Evolutionary conservation across 2,329 filamentous ascomycete species (phyloP), one percentile per base, ranked within the genome.

Genomic region (Ascochyta pisi): DNA sequence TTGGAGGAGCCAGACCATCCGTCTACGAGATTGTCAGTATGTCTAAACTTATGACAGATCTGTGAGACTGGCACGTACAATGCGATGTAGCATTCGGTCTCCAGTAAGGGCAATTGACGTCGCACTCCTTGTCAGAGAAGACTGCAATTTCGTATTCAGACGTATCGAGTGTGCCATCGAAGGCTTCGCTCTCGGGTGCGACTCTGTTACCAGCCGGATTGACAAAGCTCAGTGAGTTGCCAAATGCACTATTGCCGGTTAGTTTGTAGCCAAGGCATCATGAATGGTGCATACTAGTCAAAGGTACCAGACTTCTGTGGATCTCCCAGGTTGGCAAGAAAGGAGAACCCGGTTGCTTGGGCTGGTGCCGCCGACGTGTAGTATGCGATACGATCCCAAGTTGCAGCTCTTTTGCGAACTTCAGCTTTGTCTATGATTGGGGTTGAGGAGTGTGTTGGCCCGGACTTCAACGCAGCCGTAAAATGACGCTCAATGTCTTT

Each of bases 1-100:
- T 91, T 92, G 66, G 86, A 83, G 27, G 83, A 80, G 45, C 89
- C 89, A 35, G 77, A 82, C 76, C 91, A 93, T 57, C 89, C 90
- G 76, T 91, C 84, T 89, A 37, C 63, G 23, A 57, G 39, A 33
- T 37, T 35, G 12, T 54, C 26, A 54, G 38, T 23, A 24, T 26
- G 13, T 13, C 26, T n/a, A 4, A 33, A 22, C 8, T n/a, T 29
- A n/a, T n/a, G 16, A 38, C 13, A 31, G 6, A 41, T 2, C n/a
- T 15, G 24, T 4, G 16, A 12, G 19, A 9, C 23, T 10, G 7
- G 9, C 2, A 53, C 77, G 65, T 72, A 83, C 80, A 81, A 64
- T 84, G 79, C 33, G 82, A 80, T 35, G 82, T 79, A 34, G 78
- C 75, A 8, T 80, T 78, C 16, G 81, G 78, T 37, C 83, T 77